phyloP scores from a whole-genome alignment of 108 stramenopile genomes.

The Cylindrotheca fusiformis region DNA sequence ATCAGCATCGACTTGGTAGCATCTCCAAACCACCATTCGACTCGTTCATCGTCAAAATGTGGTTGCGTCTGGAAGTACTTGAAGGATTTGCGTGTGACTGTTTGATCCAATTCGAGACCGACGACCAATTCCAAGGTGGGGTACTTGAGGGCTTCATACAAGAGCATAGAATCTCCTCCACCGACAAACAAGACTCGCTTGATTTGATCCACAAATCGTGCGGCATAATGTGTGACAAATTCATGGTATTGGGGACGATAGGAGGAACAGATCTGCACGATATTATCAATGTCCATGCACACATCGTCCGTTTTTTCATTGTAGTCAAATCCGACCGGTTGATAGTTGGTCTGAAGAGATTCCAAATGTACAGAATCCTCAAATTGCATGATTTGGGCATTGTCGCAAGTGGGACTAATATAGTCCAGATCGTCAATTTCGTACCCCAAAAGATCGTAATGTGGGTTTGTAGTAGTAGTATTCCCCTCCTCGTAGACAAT shows the following conservation, averaged over 20 bases:
- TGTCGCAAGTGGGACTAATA: constrained; percentile 8
- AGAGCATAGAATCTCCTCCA: constrained; percentile 82
- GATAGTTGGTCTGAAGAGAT: constrained; percentile 60
- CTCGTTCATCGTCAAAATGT: constrained; percentile 78
- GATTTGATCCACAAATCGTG: constrained; percentile 55
- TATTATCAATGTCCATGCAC: constrained; percentile 59
- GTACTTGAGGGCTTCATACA: constrained; percentile 78
- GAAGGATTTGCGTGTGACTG: constrained; percentile 63
- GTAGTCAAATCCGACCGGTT: constrained; percentile 29
- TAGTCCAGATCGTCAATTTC: constrained; percentile 15
- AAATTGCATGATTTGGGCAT: not conserved
- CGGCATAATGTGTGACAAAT: constrained; percentile 71
- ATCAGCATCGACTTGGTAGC: constrained; percentile 72
- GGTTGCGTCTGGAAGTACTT: constrained; percentile 83
- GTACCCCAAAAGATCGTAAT: constrained; percentile 14
- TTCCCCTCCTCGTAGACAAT: not conserved
- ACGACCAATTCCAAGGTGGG: constrained; percentile 69
- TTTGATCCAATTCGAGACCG: constrained; percentile 84
- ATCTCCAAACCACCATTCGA: constrained; percentile 90
- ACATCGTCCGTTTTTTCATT: constrained; percentile 39
- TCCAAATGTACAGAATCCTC: constrained; percentile 6
- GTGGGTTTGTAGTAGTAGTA: not conserved
- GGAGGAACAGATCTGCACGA: constrained; percentile 67
- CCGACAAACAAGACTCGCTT: constrained; percentile 74
- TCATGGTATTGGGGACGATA: constrained; percentile 90